Evolutionary conservation across 2,329 filamentous ascomycete genomes (phyloP).

Genomic region (Rosellinia necatrix): DNA sequence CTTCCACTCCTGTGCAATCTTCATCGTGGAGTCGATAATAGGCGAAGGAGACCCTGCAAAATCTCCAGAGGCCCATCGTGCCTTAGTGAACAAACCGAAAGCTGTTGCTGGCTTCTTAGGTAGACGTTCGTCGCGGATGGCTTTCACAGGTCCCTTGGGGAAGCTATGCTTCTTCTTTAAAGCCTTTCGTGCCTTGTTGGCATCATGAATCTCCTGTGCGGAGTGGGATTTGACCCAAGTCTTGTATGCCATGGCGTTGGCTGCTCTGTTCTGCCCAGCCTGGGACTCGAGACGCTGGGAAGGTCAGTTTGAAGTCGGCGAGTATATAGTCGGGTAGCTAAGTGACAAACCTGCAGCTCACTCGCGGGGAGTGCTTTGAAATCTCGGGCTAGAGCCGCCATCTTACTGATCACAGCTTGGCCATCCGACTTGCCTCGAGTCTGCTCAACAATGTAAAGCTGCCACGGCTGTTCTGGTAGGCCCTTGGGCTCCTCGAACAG

Average conservation of each 20-base stretch:
- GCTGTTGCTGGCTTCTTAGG: constrained; percentile 46
- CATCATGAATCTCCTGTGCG: constrained; percentile 46
- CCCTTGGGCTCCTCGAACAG: constrained; percentile 47
- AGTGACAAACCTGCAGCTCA: constrained; percentile 50
- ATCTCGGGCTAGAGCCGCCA: constrained; percentile 36
- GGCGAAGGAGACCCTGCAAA: not conserved
- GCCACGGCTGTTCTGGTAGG: constrained; percentile 44
- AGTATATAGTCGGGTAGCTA: not conserved
- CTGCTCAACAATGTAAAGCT: constrained; percentile 43
- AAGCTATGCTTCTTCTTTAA: constrained; percentile 46
- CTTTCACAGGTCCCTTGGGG: constrained; percentile 31
- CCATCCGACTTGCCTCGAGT: constrained; percentile 32
- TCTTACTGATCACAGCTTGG: constrained; percentile 23
- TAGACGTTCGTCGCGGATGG: constrained; percentile 53
- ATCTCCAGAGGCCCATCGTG: constrained; percentile 43
- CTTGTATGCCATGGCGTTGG: constrained; percentile 48
- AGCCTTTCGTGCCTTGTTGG: constrained; percentile 53
- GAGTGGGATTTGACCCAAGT: constrained; percentile 54
- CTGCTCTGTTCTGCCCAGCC: constrained; percentile 46
- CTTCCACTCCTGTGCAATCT: constrained; percentile 49
- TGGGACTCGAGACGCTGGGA: constrained; percentile 44
- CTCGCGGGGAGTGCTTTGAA: constrained; percentile 48
- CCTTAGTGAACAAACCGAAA: constrained; percentile 47
- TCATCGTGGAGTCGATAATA: constrained; percentile 31
- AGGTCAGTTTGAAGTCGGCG: constrained; percentile 19